Evolutionary conservation across 345 rosid species (phyloP), one percentile per base, ranked within the genome.

Genomic region (Adansonia digitata): DNA sequence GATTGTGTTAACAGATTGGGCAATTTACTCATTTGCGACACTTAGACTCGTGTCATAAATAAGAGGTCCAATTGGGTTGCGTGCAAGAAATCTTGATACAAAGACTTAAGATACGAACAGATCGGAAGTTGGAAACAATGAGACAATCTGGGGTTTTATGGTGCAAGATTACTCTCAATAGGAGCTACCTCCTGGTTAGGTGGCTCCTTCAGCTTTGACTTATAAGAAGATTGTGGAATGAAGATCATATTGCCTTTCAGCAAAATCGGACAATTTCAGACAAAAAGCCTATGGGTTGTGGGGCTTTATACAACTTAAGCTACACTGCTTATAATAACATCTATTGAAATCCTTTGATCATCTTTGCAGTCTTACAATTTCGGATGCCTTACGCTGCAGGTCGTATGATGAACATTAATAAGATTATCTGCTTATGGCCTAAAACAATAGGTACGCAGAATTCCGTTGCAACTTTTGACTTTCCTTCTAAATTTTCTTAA

Each of bases 351-450:
- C 55, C 40, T 60, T 45, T 15, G 15, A 71, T 77, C 39, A 55
- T 55, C 56, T 69, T 35, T n/a, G 6, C 72, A 24, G 46, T 51
- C 37, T 77, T 60, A 69, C 63, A 61, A 27, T 46, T 77, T 69
- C 60, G 37, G 61, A 77, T 70, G 62, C 71, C 74, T 70, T 76
- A 18, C 46, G 56, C n/a, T 76, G 75, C 79, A 77, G 79, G 79
- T 77, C 26, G 3, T 61, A 26, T 69, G 75, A 67, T 45, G 69
- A 69, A 46, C 61, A 34, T 57, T 69, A 56, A 68, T 76, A n/a
- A 76, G 73, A 76, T 76, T 45, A 70, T 70, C 53, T 49, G 63
- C 79, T 27, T 60, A 69, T 77, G 79, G 79, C 51, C n/a, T n/a
- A 69, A 77, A 69, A 37, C 20, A 65, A 64, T 76, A 76, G 79